Percentiles rank a stretch among this genome's conserved stretches.
phyloP scores from a whole-genome alignment of 1,284 basidiomycete genomes.

The Singerocomus inundabilis region DNA sequence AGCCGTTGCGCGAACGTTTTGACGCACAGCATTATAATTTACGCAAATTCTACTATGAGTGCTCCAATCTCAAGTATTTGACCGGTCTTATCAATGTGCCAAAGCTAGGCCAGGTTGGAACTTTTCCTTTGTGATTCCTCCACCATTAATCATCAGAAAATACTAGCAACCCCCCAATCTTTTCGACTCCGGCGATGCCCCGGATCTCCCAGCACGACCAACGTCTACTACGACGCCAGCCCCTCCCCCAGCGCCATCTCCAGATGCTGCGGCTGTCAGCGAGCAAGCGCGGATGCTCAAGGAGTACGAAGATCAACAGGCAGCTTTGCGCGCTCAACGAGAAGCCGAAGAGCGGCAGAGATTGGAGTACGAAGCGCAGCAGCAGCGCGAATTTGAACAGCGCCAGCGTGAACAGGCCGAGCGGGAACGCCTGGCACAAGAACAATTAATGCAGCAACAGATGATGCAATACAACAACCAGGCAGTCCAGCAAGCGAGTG shows the following conservation, averaged over 20 bases:
- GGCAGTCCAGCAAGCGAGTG: conserved; percentile 65
- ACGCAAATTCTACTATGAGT: conserved; percentile 97
- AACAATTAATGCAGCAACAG: conserved; percentile 80
- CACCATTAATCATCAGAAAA: neutral
- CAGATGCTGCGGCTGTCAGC: conserved; percentile 76
- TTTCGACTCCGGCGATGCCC: conserved; percentile 77
- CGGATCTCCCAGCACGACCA: conserved; percentile 87
- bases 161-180: conserved; percentile 89
- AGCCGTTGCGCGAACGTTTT: conserved; percentile 83
- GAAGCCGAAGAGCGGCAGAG: conserved; percentile 83
- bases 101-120: conserved; percentile 81
- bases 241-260: conserved; percentile 65
- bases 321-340: conserved; percentile 73
- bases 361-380: conserved; percentile 75
- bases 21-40: conserved; percentile 87
- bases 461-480: conserved; percentile 75
- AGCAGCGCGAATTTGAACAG: conserved; percentile 89
- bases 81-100: conserved; percentile 96
- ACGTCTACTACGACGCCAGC: conserved; percentile 59
- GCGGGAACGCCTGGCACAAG: conserved; percentile 85
- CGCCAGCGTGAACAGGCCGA: conserved; percentile 88
- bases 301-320: conserved; percentile 96
- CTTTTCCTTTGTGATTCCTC: neutral
- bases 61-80: conserved; percentile 93
- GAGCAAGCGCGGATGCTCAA: conserved; percentile 96